Conservation (phyloP, 441 rosid genomes). For the Populus hybrid region DNA sequence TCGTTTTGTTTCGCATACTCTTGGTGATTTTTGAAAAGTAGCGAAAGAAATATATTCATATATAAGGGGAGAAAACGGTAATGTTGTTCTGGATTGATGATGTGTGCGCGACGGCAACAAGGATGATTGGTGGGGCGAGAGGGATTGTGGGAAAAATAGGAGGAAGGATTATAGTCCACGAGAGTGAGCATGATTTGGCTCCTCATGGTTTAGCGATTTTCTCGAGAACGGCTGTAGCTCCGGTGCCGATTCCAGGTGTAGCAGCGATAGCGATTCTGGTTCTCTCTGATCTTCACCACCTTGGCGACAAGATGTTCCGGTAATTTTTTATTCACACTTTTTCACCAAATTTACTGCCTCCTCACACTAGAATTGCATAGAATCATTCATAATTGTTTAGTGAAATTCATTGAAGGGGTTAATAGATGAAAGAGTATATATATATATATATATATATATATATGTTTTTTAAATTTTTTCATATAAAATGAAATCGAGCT, state of each 20-base stretch:
- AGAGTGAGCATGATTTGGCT: conserved; percentile 85
- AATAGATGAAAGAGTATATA: neutral
- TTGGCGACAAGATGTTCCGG: conserved; percentile 79
- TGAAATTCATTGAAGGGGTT: neutral
- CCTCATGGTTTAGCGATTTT: conserved; percentile 84
- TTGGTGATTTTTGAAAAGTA: neutral
- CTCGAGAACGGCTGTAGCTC: conserved; percentile 68
- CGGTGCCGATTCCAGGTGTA: conserved; percentile 64
- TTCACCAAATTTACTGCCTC: neutral
- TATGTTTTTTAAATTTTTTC: no score
- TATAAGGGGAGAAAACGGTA: neutral
- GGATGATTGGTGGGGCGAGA: conserved; percentile 37
- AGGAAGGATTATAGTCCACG: conserved; percentile 67
- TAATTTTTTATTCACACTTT: conserved; percentile 14
- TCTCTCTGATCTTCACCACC: conserved; percentile 63
- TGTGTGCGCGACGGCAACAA: conserved; percentile 39
- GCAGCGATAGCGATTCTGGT: conserved; percentile 87
- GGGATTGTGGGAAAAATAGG: conserved; percentile 27
- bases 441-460: no score
- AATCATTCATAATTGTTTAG: neutral
- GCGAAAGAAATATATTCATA: neutral
- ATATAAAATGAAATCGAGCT: neutral
- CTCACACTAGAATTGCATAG: neutral
- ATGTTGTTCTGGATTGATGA: conserved; percentile 14
- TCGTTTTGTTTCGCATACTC: neutral